Base-by-base conservation (phyloP, 1,284 basidiomycete genomes). In the Bondarzewia mesenterica region DNA sequence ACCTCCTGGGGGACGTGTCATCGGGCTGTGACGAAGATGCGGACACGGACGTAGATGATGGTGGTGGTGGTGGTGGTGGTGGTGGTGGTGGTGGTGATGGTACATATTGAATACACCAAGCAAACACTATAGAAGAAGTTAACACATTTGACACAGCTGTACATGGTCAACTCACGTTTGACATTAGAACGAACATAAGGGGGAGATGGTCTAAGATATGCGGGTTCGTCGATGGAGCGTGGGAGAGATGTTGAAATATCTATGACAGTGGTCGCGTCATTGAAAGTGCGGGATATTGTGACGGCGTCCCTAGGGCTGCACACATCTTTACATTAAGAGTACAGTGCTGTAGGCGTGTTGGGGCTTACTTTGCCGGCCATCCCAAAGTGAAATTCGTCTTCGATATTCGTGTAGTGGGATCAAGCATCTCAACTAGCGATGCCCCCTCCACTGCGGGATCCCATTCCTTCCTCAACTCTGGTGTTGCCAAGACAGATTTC, bases 161-260 rank as follows among this genome's bases (percentile, higher is more conserved):
- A 43, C 22, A 48, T 42, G 42, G 29, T 41, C 26, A 15, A 73
- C 83, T 61, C 63, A 88, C 87, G 59, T 55, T 88, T 75, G 52
- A 98, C 82, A 57, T 93, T 79, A 1, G 95, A 95, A 55, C 96
- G 80, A 37, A 99, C 93, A 62, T 89, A 95, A 10, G 95, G 95
- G 6, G 95, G 95, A 2, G 92, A 85, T 0, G 95, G 93, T 53
- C 94, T 80, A 42, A 99, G 74, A 64, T 94, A 99, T 15, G 87
- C 81, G 1, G 96, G 95, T 60, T 97, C 94, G 60, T 98, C 93
- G 23, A 77, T 64, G 29, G 92, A 93, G 37, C 93, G 85, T 47
- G 95, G 95, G 18, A 99, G 73, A n/a, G 94, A 97, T 4, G 94
- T 96, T 2, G 94, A 85, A 47, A 98, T 85, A 65, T 95, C 88